phyloP scores from a whole-genome alignment of 2,329 filamentous ascomycete species.

The Fusarium vanettenii region DNA sequence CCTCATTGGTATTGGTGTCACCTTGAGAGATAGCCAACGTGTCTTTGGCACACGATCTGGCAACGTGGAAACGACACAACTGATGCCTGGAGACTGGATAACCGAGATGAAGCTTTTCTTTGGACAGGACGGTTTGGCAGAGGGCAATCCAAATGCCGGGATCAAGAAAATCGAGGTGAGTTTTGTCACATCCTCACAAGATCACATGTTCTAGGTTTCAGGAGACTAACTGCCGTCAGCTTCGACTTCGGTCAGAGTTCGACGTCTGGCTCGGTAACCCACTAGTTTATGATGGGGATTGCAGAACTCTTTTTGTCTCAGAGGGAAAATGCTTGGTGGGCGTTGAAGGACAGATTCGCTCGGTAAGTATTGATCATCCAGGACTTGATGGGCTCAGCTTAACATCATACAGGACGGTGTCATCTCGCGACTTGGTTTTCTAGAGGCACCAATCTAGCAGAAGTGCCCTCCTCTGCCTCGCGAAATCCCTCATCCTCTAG shows the following conservation, averaged over 20 bases:
- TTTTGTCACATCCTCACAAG: background rate
- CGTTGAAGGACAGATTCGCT: background rate
- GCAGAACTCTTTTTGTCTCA: background rate
- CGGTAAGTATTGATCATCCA: background rate
- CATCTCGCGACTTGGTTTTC: background rate
- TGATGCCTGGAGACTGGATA: background rate
- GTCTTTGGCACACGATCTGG: background rate
- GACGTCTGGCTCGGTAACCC: background rate
- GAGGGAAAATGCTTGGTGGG: background rate
- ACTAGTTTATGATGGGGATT: background rate
- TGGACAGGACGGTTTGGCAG: background rate
- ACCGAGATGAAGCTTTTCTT: background rate
- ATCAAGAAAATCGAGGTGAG: background rate
- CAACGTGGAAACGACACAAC: background rate
- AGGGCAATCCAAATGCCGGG: background rate
- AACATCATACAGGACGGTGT: constrained; percentile 2
- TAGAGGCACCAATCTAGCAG: background rate
- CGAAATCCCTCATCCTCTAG: background rate
- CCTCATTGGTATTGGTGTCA: constrained; percentile 2
- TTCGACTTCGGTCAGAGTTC: background rate
- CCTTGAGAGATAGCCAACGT: background rate
- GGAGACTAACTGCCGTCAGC: background rate
- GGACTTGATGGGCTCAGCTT: background rate
- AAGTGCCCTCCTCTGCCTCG: background rate
- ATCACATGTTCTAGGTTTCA: background rate